phyloP scores from a whole-genome alignment of 106 monocot species.

The Allium sativum region DNA sequence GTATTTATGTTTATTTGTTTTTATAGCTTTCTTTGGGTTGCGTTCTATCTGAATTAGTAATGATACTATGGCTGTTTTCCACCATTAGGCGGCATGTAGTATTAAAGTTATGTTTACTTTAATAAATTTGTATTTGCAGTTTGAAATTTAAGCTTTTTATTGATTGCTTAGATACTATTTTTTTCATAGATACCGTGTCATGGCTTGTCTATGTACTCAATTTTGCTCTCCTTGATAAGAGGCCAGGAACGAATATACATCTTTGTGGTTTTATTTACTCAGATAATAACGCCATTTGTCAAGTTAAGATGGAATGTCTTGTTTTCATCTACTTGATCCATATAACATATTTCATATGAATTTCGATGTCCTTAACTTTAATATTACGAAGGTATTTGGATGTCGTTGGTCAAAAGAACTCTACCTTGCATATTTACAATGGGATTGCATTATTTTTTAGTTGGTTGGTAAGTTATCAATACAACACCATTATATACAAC shows the following conservation, averaged over 20 bases:
- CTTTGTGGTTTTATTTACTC: conserved; percentile 46
- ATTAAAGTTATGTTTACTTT: conserved; percentile 44
- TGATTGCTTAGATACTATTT: not conserved
- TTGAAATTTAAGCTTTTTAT: not conserved
- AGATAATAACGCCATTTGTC: conserved; percentile 54
- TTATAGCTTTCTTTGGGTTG: conserved; percentile 81
- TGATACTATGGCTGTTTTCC: conserved; percentile 84
- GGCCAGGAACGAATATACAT: conserved; percentile 43
- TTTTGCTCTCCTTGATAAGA: conserved; percentile 38
- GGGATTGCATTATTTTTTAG: conserved; percentile 16
- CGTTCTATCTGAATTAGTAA: conserved; percentile 69
- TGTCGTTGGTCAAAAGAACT: conserved; percentile 15
- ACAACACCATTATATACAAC: too few relatives aligned
- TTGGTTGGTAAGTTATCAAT: conserved; percentile 25
- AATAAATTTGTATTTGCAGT: too few relatives aligned
- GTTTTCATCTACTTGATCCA: not conserved
- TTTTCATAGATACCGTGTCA: conserved; percentile 38
- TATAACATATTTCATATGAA: not conserved
- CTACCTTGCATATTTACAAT: conserved; percentile 17
- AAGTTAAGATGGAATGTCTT: conserved; percentile 46
- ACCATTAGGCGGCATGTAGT: conserved; percentile 77
- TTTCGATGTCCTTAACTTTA: not conserved
- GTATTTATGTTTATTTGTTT: too few relatives aligned
- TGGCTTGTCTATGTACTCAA: conserved; percentile 39
- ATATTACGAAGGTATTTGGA: conserved; percentile 11